These are phyloP conservation scores for Amanita brunnescens DNA, from an alignment of 768 basidiomycete genomes.

Conservation along the genomic window DNA sequence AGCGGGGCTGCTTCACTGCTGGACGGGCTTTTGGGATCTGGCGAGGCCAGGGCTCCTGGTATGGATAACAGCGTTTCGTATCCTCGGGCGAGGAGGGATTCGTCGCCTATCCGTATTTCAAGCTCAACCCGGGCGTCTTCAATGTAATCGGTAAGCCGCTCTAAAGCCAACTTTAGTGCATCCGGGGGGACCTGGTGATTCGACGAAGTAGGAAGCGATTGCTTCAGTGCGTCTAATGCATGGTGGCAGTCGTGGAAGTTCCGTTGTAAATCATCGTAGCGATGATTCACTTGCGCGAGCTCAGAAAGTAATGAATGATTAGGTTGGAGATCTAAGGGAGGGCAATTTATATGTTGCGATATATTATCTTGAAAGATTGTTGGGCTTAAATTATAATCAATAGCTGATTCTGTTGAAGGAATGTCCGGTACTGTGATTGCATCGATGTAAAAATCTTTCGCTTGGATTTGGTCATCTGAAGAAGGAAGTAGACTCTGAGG, in stretches of 20 bases:
- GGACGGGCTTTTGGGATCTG: not conserved
- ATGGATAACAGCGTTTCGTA: slow-evolving; percentile 62
- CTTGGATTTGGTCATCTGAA: not conserved
- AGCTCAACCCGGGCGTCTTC: slow-evolving; percentile 80
- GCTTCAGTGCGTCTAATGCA: slow-evolving; percentile 51
- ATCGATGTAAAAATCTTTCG: not conserved
- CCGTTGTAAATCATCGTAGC: slow-evolving; percentile 54
- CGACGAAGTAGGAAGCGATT: slow-evolving; percentile 10
- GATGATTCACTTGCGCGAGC: slow-evolving; percentile 34
- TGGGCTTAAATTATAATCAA: too few species aligned
- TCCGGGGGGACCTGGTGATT: slow-evolving; percentile 18
- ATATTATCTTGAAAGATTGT: not conserved
- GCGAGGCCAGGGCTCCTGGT: slow-evolving; percentile 33
- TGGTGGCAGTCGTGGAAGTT: slow-evolving; percentile 64
- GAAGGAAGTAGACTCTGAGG: not conserved
- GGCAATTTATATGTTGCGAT: not conserved
- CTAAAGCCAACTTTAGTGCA: slow-evolving; percentile 42
- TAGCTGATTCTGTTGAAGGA: not conserved
- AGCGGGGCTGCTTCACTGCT: slow-evolving; percentile 14
- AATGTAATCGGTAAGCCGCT: slow-evolving; percentile 61
- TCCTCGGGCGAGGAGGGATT: slow-evolving; percentile 52
- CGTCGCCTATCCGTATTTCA: slow-evolving; percentile 71
- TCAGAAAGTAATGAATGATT: slow-evolving; percentile 35
- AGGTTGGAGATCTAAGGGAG: slow-evolving; percentile 4
- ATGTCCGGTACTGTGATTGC: not conserved